Base-by-base conservation (phyloP, 768 basidiomycete genomes). In the Lyophyllum shimeji region DNA sequence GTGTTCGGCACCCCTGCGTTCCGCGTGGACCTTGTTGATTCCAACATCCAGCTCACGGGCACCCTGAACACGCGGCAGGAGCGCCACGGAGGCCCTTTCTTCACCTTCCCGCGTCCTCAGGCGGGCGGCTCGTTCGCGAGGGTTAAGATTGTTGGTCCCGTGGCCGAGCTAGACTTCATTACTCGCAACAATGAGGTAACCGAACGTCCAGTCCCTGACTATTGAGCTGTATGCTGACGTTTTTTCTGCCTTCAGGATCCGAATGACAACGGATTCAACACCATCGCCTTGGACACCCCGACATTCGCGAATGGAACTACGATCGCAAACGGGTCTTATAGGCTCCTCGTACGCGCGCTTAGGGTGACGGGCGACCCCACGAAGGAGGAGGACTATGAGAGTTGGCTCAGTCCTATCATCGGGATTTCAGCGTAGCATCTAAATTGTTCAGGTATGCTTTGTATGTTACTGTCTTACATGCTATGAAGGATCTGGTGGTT, bases 1-100 rank as follows among this genome's bases (percentile, higher is more conserved):
- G 69, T 64, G 0, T 83, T 84, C 54, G 84, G 84, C 17, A 79
- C 82, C 2, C 73, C 80, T 2, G 52, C 66, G 13, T 59, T 83
- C 43, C 71, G 74, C 13, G 60, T 79, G 15, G 83, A 84, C 58
- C 74, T 85, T 13, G 83, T 84, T 1, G 67, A 68, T 25, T 49
- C 77, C 1, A 61, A 74, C 57, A 72, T 75, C 62, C 67, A 73
- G 18, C 65, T 83, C 58, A 69, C 58, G 5, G 69, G 74, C 1
- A 79, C 76, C 1, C 61, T 81, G 49, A 71, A 70, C 52, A 63
- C 64, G n/a, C 71, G 70, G 33, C 67, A 49, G 34, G 29, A 53
- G 53, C 24, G 46, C 52, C 17, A 44, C 9, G 49, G 37, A 25
- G 52, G 52, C 20, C 70, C 67, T n/a, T 67, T 71, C 60, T 74